A percentile compares a stretch with the other conserved stretches of the same genome.
Evolutionary conservation across 208 protist species (phyloP).

Genomic region (Crithidia brevicula): DNA sequence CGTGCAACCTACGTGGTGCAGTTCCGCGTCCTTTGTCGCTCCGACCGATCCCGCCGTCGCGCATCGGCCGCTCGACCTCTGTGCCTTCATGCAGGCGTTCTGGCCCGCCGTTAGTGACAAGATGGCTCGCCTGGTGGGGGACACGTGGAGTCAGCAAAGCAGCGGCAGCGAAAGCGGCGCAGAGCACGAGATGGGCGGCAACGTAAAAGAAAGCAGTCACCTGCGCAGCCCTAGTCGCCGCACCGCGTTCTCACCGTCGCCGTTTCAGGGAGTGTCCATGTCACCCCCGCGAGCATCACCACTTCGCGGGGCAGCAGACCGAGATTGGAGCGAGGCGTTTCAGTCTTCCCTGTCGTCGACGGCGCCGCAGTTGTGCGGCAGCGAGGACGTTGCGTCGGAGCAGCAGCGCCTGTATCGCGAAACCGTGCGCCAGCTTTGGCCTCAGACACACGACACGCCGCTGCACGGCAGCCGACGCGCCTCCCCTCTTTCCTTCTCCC

Average conservation of each 20-base stretch:
- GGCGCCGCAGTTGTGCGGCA: not conserved
- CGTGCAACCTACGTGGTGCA: slow-evolving; percentile 24
- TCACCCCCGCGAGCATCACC: slow-evolving; percentile 2
- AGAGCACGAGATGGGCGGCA: not conserved
- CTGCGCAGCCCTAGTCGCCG: not conserved
- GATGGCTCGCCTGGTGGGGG: slow-evolving; percentile 21
- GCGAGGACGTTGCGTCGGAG: not conserved
- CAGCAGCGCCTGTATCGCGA: slow-evolving; percentile 30
- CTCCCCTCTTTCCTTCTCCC: not conserved
- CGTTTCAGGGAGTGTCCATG: slow-evolving; percentile 16
- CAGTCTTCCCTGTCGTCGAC: not conserved
- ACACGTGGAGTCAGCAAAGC: slow-evolving; percentile 27
- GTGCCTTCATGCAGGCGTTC: slow-evolving; percentile 32
- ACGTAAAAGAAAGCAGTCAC: not conserved
- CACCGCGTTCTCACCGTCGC: slow-evolving; percentile 17
- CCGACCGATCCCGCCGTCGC: not conserved
- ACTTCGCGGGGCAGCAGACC: not conserved
- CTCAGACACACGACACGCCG: slow-evolving; percentile 5
- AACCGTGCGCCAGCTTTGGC: slow-evolving; percentile 21
- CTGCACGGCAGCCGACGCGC: not conserved
- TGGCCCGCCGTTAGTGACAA: slow-evolving; percentile 34
- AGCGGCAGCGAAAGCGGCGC: slow-evolving; percentile 4
- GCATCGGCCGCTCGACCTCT: slow-evolving; percentile 26
- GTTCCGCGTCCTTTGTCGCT: slow-evolving; percentile 6
- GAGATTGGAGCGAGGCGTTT: too few relatives aligned